Evolutionary conservation across 2,329 filamentous ascomycete genomes (phyloP).

Genomic region (Elsinoe ampelina): DNA sequence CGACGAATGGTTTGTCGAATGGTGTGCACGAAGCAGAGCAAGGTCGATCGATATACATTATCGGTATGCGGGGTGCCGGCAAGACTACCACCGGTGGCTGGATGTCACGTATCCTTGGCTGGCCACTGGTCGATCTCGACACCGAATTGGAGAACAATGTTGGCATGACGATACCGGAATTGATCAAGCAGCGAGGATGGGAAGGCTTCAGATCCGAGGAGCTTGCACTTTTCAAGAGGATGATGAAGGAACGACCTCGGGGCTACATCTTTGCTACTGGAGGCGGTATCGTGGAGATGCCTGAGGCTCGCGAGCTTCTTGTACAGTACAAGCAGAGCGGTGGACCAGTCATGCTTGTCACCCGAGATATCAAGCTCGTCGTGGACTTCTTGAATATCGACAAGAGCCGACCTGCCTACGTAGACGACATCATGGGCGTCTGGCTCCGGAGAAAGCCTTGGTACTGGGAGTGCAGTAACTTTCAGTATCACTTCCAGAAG

Average conservation of each 20-base stretch:
- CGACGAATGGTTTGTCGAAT: conserved; percentile 27
- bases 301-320: conserved; percentile 68
- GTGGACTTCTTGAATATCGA: conserved; percentile 83
- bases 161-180: conserved; percentile 72
- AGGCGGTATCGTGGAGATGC: conserved; percentile 82
- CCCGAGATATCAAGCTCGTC: conserved; percentile 77
- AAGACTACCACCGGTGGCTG: conserved; percentile 90
- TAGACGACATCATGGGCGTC: conserved; percentile 83
- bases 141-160: conserved; percentile 68
- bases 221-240: conserved; percentile 59
- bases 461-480: conserved; percentile 89
- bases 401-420: conserved; percentile 83
- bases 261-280: conserved; percentile 87
- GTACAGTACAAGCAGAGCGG: conserved; percentile 62
- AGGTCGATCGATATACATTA: conserved; percentile 73
- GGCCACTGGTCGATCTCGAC: conserved; percentile 79
- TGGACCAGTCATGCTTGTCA: conserved; percentile 77
- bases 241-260: conserved; percentile 63
- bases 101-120: conserved; percentile 65
- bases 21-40: conserved; percentile 21
- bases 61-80: conserved; percentile 93
- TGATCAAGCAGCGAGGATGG: conserved; percentile 75
- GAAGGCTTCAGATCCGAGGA: conserved; percentile 78
- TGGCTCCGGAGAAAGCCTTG: conserved; percentile 82
- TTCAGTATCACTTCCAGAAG: conserved; percentile 78